Conservation (phyloP, 2,329 filamentous ascomycete genomes). For the Seiridium unicorne region DNA sequence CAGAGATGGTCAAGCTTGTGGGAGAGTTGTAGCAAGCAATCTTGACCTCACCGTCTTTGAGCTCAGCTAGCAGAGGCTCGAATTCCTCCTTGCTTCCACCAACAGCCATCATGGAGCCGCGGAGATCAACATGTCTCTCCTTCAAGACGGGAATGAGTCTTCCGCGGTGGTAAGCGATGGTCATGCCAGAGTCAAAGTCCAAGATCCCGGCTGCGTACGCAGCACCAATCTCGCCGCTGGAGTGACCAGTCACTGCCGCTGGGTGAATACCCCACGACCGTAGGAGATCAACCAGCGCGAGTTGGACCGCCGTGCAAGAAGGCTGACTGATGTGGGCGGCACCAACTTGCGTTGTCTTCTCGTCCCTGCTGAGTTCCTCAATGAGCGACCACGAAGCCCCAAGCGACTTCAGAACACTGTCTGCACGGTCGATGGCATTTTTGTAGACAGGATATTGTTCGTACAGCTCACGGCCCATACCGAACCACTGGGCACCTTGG, state of each 20-base stretch:
- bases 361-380: conserved; percentile 33
- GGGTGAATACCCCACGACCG: conserved; percentile 33
- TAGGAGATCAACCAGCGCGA: conserved; percentile 35
- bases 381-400: conserved; percentile 34
- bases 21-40: conserved; percentile 53
- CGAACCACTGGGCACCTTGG: conserved; percentile 38
- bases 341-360: conserved; percentile 31
- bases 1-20: conserved; percentile 48
- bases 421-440: conserved; percentile 31
- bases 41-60: conserved; percentile 31
- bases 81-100: conserved; percentile 43
- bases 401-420: conserved; percentile 26
- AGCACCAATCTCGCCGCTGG: conserved; percentile 42
- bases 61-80: conserved; percentile 32
- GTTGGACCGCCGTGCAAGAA: conserved; percentile 36
- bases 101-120: conserved; percentile 56
- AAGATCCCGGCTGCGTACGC: conserved; percentile 46
- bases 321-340: conserved; percentile 39
- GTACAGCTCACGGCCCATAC: conserved; percentile 40
- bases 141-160: conserved; percentile 42
- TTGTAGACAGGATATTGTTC: conserved; percentile 34
- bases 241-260: conserved; percentile 36
- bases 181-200: conserved; percentile 41
- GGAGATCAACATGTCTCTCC: conserved; percentile 35
- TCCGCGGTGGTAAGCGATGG: conserved; percentile 49